Base-by-base conservation (phyloP, 192 early-diverging fungal species). In the Linderina pennispora region DNA sequence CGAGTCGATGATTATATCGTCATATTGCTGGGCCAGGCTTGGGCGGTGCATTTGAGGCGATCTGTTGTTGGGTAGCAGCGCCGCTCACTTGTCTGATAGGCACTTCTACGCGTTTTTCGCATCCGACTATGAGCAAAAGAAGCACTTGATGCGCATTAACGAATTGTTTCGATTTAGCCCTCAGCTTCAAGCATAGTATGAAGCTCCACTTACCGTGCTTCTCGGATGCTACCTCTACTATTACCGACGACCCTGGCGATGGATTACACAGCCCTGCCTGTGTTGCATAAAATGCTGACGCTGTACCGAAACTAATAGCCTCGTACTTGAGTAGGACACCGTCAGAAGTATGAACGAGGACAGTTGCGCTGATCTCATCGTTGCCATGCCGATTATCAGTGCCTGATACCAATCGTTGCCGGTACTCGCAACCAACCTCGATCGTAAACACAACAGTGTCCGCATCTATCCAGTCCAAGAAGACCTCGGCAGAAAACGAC, bases 211-310 rank as follows among this genome's bases (percentile, higher is more conserved):
- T 69, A 57, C 65, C 65, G 28, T 53, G 37, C 35, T 14, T 46
- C 17, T 50, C 53, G 14, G 65, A 58, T 10, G 65, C 44, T 1
- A 62, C 58, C 17, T 69, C 54, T 17, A 69, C 24, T 17, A 62
- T 16, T 1, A 60, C 58, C 3, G 38, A 38, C 11, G 58, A 23
- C 5, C 41, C 31, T 17, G 53, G 41, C 9, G 7, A 14, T 0
- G 65, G 65, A 26, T 69, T 62, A 34, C 65, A 61, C 21, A 69
- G 39, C 3, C 65, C 65, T 3, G 48, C 36, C 15, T 56, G 58
- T 0, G 50, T 48, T 23, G 57, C 54, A 21, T 53, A 69, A 23
- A 17, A 69, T 0, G 28, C 36, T 10, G 50, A 20, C 8, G 41
- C 16, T 14, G 40, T 0, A 49, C 16, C 21, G 50, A 53, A 11